Conservation (phyloP, 1,284 basidiomycete species). For the Violaceomyces palustris region DNA sequence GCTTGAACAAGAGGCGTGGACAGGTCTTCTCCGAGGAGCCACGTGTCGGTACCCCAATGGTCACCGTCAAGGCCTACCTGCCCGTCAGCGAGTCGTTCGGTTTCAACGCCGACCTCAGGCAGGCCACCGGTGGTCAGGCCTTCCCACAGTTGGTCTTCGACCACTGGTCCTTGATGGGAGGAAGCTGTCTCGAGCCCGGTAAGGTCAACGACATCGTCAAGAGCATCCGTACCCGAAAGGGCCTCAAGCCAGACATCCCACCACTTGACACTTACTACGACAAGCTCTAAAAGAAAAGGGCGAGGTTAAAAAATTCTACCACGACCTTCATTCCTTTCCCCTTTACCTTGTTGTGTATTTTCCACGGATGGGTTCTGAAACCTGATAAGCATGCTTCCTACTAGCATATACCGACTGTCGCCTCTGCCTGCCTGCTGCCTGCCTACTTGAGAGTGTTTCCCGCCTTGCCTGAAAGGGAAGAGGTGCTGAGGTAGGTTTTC, state of each 20-base stretch:
- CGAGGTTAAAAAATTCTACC: too few species aligned
- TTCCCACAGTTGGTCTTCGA: slow-evolving; percentile 97
- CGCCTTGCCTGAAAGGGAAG: too few species aligned
- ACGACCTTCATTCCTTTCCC: too few species aligned
- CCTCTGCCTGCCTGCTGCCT: too few species aligned
- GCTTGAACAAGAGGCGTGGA: slow-evolving; percentile 94
- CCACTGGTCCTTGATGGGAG: slow-evolving; percentile 62
- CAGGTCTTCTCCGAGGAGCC: slow-evolving; percentile 98
- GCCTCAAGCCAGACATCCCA: slow-evolving; percentile 59
- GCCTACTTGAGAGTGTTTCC: too few species aligned
- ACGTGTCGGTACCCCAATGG: slow-evolving; percentile 95
- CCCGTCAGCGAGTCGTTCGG: slow-evolving; percentile 97
- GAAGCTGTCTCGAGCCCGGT: slow-evolving; percentile 62
- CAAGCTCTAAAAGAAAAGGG: slow-evolving; percentile 36
- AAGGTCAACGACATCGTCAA: slow-evolving; percentile 83
- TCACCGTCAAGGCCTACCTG: slow-evolving; percentile 97
- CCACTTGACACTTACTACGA: slow-evolving; percentile 36
- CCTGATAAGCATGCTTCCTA: too few species aligned
- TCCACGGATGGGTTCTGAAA: too few species aligned
- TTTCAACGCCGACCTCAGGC: slow-evolving; percentile 93
- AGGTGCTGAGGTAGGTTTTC: too few species aligned
- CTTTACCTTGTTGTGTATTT: too few species aligned
- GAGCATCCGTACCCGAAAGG: slow-evolving; percentile 81
- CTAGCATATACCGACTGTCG: too few species aligned
- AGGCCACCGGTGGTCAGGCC: slow-evolving; percentile 89